Evolutionary conservation across 2,329 filamentous ascomycete genomes (phyloP).

Genomic region (Nemania sp.): DNA sequence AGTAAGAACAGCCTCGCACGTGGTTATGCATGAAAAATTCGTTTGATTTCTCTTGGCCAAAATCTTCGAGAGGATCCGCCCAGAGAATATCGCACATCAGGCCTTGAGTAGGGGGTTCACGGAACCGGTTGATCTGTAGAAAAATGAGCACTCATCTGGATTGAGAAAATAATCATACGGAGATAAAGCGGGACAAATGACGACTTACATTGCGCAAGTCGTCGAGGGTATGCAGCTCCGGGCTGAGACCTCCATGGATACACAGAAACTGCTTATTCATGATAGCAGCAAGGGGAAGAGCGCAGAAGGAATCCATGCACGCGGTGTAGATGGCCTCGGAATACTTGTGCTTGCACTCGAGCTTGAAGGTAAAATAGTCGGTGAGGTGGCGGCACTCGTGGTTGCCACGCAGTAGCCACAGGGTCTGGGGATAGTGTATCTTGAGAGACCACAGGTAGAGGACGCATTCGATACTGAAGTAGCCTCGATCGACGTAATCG

Average conservation of each 20-base stretch:
- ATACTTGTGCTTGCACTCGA: slow-evolving; percentile 99
- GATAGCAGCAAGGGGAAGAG: slow-evolving; percentile 87
- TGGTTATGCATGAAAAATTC: slow-evolving; percentile 99
- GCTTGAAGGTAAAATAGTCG: slow-evolving; percentile 99
- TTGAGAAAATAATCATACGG: background rate
- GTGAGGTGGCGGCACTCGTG: slow-evolving; percentile 99
- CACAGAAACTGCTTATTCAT: slow-evolving; percentile 99
- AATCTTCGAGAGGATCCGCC: slow-evolving; percentile 97
- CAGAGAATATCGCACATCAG: slow-evolving; percentile 99
- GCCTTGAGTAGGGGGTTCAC: slow-evolving; percentile 94
- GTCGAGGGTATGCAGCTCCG: slow-evolving; percentile 92
- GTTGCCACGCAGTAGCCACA: slow-evolving; percentile 96
- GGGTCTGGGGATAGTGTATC: slow-evolving; percentile 97
- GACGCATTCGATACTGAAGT: slow-evolving; percentile 99
- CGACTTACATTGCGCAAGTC: slow-evolving; percentile 80
- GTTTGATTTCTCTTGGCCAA: slow-evolving; percentile 96
- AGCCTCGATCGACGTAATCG: slow-evolving; percentile 96
- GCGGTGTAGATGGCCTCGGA: slow-evolving; percentile 95
- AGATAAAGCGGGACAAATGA: background rate
- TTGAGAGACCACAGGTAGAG: slow-evolving; percentile 97
- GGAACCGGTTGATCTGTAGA: slow-evolving; percentile 87
- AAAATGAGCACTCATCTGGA: slow-evolving; percentile 4
- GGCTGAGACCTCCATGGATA: slow-evolving; percentile 94
- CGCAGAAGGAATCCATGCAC: slow-evolving; percentile 98
- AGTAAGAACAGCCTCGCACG: slow-evolving; percentile 97